phyloP scores from a whole-genome alignment of 2,329 filamentous ascomycete species.

The Claviceps monticola region DNA sequence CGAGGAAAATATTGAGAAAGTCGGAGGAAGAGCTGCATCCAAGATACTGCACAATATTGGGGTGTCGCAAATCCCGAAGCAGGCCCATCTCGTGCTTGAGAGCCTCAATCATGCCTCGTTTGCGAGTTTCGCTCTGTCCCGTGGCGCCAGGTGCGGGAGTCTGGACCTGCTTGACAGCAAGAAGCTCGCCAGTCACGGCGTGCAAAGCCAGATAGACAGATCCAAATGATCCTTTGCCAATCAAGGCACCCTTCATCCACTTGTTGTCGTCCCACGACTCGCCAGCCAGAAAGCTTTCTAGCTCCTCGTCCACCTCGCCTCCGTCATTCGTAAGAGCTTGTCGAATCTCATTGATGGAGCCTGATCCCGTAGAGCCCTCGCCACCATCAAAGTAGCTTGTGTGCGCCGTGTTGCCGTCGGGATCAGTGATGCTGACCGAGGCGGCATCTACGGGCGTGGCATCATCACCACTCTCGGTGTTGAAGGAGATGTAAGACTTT shows the following conservation, averaged over 20 bases:
- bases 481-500: slow-evolving; percentile 86
- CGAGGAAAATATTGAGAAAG: slow-evolving; percentile 97
- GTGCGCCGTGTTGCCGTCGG: slow-evolving; percentile 54
- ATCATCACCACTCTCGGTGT: slow-evolving; percentile 61
- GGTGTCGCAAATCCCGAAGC: slow-evolving; percentile 82
- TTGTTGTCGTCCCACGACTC: slow-evolving; percentile 95
- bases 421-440: slow-evolving; percentile 61
- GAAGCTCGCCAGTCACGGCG: slow-evolving; percentile 88
- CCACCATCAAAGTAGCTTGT: slow-evolving; percentile 84
- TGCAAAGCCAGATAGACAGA: slow-evolving; percentile 91
- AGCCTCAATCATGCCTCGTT: slow-evolving; percentile 96
- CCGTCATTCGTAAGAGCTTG: slow-evolving; percentile 81
- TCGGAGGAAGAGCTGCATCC: slow-evolving; percentile 85
- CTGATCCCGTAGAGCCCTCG: slow-evolving; percentile 53
- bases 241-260: slow-evolving; percentile 98
- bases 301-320: slow-evolving; percentile 79
- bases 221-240: slow-evolving; percentile 93
- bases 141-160: slow-evolving; percentile 65
- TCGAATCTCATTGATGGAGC: slow-evolving; percentile 71
- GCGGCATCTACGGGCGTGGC: slow-evolving; percentile 24
- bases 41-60: slow-evolving; percentile 96
- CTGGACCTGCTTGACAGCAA: slow-evolving; percentile 97
- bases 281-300: slow-evolving; percentile 78
- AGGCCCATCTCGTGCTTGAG: slow-evolving; percentile 93
- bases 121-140: slow-evolving; percentile 73